Conservation (phyloP, 2,329 filamentous ascomycete species). For the Talaromyces piceae region DNA sequence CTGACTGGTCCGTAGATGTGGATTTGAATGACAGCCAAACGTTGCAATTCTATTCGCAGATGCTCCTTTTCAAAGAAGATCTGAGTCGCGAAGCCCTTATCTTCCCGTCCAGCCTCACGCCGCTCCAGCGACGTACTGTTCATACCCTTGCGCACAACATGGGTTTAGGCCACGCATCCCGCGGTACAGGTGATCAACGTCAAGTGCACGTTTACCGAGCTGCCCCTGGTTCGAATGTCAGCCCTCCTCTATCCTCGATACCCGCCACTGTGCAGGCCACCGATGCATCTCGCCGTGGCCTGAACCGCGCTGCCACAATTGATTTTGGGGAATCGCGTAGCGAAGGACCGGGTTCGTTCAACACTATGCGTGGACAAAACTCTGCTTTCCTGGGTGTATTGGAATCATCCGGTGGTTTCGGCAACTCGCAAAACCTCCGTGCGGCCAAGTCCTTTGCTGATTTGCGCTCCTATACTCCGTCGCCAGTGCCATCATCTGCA, state of each 20-base stretch:
- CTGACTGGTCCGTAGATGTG: conserved; percentile 49
- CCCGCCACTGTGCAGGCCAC: conserved; percentile 54
- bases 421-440: conserved; percentile 70
- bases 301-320: conserved; percentile 93
- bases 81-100: conserved; percentile 69
- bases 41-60: conserved; percentile 80
- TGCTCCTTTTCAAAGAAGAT: conserved; percentile 82
- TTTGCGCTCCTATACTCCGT: conserved; percentile 88
- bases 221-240: conserved; percentile 46
- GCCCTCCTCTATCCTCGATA: conserved; percentile 56
- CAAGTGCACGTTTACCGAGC: conserved; percentile 79
- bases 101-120: conserved; percentile 72
- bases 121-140: conserved; percentile 78
- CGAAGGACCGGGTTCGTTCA: conserved; percentile 64
- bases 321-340: conserved; percentile 83
- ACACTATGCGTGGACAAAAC: conserved; percentile 66
- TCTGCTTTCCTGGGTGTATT: conserved; percentile 76
- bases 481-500: conserved; percentile 79
- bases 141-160: conserved; percentile 95
- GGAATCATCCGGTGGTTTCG: conserved; percentile 63
- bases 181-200: conserved; percentile 76
- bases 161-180: conserved; percentile 82
- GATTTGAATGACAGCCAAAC: conserved; percentile 88
- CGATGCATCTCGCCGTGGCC: conserved; percentile 71
- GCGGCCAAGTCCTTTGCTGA: conserved; percentile 97